Conservation (phyloP, 305 asterid genomes). For the Fraxinus ornus region DNA sequence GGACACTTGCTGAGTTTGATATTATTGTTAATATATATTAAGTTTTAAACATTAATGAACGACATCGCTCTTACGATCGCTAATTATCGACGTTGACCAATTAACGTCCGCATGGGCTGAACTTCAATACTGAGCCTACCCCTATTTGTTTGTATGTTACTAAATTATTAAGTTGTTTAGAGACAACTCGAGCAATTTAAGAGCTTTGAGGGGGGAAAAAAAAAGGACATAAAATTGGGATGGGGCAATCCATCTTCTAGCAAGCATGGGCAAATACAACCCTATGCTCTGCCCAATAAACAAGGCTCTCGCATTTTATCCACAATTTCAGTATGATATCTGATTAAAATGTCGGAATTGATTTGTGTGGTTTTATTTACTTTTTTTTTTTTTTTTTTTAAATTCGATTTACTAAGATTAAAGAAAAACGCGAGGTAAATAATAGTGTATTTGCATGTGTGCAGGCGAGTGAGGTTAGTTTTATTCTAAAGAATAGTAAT, state of each 20-base stretch:
- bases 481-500: background rate
- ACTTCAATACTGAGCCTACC: too few relatives aligned
- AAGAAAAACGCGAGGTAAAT: background rate
- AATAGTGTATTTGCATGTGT: background rate
- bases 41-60: too few relatives aligned
- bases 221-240: background rate
- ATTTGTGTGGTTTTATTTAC: background rate
- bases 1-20: too few relatives aligned
- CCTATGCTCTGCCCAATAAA: background rate
- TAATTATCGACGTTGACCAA: too few relatives aligned
- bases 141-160: background rate
- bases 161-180: background rate
- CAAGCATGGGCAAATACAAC: background rate
- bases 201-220: background rate
- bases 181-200: background rate
- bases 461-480: background rate
- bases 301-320: constrained; percentile 4
- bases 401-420: background rate
- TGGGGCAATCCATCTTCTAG: background rate
- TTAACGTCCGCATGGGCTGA: too few relatives aligned
- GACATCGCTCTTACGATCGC: too few relatives aligned
- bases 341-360: background rate
- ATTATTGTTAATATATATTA: too few relatives aligned
- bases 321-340: background rate
- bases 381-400: too few relatives aligned